These are phyloP conservation scores for Acanthamoeba culbertsoni DNA, from an alignment of 208 protist species.

Conservation along the genomic window DNA sequence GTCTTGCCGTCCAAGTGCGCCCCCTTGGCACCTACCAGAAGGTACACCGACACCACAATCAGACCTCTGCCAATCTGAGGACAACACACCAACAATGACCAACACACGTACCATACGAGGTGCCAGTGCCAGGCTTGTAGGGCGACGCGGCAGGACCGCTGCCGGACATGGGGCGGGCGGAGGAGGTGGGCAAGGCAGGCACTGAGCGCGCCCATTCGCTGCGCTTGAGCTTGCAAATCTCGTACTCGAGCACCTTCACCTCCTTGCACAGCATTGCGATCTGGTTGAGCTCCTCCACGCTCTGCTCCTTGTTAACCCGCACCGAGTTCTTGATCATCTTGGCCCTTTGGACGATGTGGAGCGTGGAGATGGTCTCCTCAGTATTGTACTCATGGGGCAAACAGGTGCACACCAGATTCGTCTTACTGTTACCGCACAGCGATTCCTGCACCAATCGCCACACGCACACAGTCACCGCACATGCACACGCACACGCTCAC, in stretches of 20 bases:
- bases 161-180: no score
- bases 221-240: neutral
- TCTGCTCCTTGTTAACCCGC: slow-evolving; percentile 73
- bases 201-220: neutral
- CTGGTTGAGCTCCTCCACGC: slow-evolving; percentile 68
- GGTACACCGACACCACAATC: no score
- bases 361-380: slow-evolving; percentile 86
- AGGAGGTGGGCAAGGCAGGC: neutral
- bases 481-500: no score
- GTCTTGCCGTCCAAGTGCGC: no score
- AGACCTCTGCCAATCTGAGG: no score
- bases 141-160: neutral
- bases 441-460: slow-evolving; percentile 77
- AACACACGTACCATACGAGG: no score
- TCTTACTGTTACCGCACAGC: slow-evolving; percentile 87
- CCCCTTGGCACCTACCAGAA: no score
- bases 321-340: slow-evolving; percentile 81
- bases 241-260: slow-evolving; percentile 37
- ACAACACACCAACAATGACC: no score
- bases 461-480: neutral
- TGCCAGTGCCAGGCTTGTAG: neutral
- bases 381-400: slow-evolving; percentile 82
- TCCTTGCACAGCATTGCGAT: slow-evolving; percentile 59
- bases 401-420: slow-evolving; percentile 84
- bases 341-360: slow-evolving; percentile 82